Base-by-base conservation (phyloP, 345 rosid genomes). In the Boechera divaricarpa region DNA sequence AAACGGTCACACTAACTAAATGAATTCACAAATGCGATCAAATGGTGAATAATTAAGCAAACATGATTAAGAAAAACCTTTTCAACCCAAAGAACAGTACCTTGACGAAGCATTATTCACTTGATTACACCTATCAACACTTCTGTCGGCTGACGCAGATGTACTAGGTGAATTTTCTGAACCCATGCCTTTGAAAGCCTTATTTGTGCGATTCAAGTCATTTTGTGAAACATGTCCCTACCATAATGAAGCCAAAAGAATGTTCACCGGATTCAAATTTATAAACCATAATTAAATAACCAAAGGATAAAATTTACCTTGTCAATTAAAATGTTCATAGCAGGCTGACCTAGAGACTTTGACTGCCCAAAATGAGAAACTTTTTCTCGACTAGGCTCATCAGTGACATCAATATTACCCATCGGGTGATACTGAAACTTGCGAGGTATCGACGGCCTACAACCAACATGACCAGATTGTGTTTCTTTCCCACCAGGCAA, bases 351-450 rank as follows among this genome's bases (percentile, higher is more conserved):
- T 52, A 82, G 69, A 79, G 69, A 67, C 58, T 82, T 85, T 63
- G 88, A 77, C 63, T 76, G 88, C 35, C 82, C 82, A 67, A 63
- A 60, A 77, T 73, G 85, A 44, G 85, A 18, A 67, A 54, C 67
- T 24, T 42, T 69, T 70, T 81, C 86, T 71, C 63, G 67, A 48
- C 84, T 78, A 73, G 86, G 72, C 60, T 86, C 90, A 18, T 77
- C 44, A 70, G 83, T 89, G 62, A 70, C 80, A 80, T 84, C 91
- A 70, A 87, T 66, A 89, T 89, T 86, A 47, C 98, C 97, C 93
- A 89, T 92, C n/a, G 97, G 97, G 83, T 91, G 98, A 80, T 87
- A 90, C 74, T 91, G 94, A 87, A 94, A 91, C 80, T 82, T 93
- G 72, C 90, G 92, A 63, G 76, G 59, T 62, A 69, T 86, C 47